Evolutionary conservation across 2,329 filamentous ascomycete species (phyloP).

Genomic region (Cladosporium colombiae): DNA sequence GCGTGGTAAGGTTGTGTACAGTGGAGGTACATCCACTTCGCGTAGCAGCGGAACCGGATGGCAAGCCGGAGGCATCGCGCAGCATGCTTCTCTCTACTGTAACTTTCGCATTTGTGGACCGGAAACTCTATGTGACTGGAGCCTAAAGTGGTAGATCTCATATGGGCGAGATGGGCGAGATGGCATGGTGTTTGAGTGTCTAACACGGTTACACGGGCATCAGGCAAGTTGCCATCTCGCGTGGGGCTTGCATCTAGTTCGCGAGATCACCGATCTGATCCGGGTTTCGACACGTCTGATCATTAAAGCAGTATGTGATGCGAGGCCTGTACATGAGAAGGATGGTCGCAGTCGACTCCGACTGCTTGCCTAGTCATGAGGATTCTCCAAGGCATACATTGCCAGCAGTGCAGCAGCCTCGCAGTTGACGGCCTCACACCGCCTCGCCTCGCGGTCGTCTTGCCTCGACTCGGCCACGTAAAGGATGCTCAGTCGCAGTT

Average conservation of each 20-base stretch:
- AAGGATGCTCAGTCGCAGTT: neutral
- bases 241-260: neutral
- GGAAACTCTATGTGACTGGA: neutral
- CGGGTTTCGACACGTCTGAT: neutral
- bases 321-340: neutral
- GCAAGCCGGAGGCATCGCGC: conserved; percentile 5
- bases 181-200: neutral
- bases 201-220: neutral
- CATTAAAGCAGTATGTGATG: neutral
- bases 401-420: neutral
- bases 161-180: neutral
- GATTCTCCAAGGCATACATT: neutral
- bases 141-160: neutral
- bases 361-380: neutral
- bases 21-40: neutral
- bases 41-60: neutral
- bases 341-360: neutral
- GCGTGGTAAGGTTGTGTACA: neutral
- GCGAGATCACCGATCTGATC: neutral
- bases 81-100: neutral
- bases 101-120: neutral
- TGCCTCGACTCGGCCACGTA: conserved; percentile 13
- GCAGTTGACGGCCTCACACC: conserved; percentile 8
- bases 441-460: conserved; percentile 5
- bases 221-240: neutral